Evolutionary conservation across 2,329 filamentous ascomycete species (phyloP).

Genomic region (Aureobasidium uvarum): DNA sequence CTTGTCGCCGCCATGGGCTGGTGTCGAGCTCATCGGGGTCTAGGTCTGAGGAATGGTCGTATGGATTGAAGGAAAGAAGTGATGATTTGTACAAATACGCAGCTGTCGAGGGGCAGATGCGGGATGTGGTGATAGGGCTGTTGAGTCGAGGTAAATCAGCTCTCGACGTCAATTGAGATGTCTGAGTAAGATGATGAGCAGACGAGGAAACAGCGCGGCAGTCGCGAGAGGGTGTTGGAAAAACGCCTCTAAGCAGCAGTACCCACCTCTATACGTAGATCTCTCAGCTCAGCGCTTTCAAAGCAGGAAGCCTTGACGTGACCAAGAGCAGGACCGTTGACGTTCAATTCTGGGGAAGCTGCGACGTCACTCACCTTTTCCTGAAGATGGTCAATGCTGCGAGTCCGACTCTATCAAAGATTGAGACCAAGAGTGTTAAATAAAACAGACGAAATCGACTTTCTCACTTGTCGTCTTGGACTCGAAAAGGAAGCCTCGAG

Average conservation of each 20-base stretch:
- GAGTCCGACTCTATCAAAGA: not conserved
- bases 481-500: not conserved
- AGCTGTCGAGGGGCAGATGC: conserved; percentile 24
- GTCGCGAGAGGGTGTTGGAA: not conserved
- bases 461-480: not conserved
- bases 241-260: not conserved
- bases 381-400: conserved; percentile 2
- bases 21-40: conserved; percentile 14
- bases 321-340: not conserved
- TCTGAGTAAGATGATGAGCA: conserved; percentile 7
- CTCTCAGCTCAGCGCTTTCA: conserved; percentile 16
- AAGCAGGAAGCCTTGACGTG: conserved; percentile 20
- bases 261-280: conserved; percentile 21
- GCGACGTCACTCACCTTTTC: conserved; percentile 5
- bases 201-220: not conserved
- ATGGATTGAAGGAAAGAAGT: not conserved
- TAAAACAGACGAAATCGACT: not conserved
- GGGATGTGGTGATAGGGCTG: conserved; percentile 17
- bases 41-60: conserved; percentile 1
- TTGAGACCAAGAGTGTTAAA: not conserved
- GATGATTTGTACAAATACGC: conserved; percentile 9
- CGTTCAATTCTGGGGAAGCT: conserved; percentile 14
- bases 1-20: conserved; percentile 11
- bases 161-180: conserved; percentile 2
- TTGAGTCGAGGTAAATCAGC: not conserved